phyloP scores from a whole-genome alignment of 495 filamentous ascomycete genomes.

The Bombardia bombarda region DNA sequence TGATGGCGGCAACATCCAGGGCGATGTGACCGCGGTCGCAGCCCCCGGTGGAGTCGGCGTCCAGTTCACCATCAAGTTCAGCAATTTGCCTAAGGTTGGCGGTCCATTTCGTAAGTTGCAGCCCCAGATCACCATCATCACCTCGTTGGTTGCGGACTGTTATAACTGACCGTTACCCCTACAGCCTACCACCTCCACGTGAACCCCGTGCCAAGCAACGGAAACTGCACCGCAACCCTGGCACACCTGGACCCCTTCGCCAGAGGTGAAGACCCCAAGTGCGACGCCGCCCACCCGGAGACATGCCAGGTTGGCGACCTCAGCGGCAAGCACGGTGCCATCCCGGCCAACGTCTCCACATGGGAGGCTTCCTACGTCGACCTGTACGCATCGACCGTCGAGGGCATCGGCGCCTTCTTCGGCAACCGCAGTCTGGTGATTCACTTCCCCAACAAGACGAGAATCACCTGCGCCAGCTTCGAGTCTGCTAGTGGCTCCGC shows the following conservation, averaged over 20 bases:
- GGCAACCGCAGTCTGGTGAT: conserved; percentile 74
- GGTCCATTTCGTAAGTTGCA: conserved; percentile 67
- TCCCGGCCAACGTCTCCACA: conserved; percentile 31
- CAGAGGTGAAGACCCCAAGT: conserved; percentile 56
- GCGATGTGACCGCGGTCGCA: conserved; percentile 50
- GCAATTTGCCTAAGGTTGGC: conserved; percentile 54
- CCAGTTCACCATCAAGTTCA: conserved; percentile 50
- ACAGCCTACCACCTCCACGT: conserved; percentile 81
- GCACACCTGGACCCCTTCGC: conserved; percentile 50
- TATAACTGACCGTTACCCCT: too few species aligned
- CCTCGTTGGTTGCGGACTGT: too few species aligned
- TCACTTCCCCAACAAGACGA: conserved; percentile 62
- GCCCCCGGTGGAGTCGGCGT: conserved; percentile 54
- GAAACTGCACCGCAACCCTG: conserved; percentile 69
- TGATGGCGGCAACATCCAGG: conserved; percentile 51
- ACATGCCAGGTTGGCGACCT: conserved; percentile 83
- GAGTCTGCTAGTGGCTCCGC: conserved; percentile 10
- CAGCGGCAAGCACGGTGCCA: conserved; percentile 69
- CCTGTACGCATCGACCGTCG: conserved; percentile 53
- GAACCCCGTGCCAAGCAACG: conserved; percentile 58
- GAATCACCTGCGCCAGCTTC: conserved; percentile 69
- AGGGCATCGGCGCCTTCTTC: conserved; percentile 57
- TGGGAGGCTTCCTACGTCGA: conserved; percentile 53
- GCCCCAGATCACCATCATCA: too few species aligned
- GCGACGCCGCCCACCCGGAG: conserved; percentile 51